Base-by-base conservation (phyloP, 495 filamentous ascomycete species). In the Neurospora sublineolata region DNA sequence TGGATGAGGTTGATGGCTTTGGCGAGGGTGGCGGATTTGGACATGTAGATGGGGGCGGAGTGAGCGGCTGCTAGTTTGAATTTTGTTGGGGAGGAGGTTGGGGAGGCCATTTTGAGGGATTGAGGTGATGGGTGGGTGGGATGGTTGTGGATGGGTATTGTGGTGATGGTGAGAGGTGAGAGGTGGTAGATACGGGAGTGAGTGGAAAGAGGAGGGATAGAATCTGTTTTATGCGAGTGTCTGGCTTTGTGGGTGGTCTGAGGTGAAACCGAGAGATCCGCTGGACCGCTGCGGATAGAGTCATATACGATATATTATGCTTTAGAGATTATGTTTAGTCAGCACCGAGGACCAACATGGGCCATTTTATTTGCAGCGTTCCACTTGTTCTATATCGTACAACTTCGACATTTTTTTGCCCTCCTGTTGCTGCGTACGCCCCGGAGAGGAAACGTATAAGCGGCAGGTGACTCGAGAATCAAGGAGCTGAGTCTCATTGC, bases 1-100 rank as follows among this genome's bases (percentile, higher is more conserved):
- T 76, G 69, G 37, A 81, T 80, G 1, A 79, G 76, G 4, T 68
- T 64, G 64, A 79, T 52, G 3, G 76, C 79, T 40, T 81, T 80
- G 36, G 67, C 40, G 14, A 81, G 70, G 37, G 77, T 81, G 33
- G 76, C 76, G 23, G 64, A 64, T 39, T 81, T 81, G 73, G 79
- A 69, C 79, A 81, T 81, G 60, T 79, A 81, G 23, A 80, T 68
- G 27, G 80, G 79, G n/a, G 79, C 75, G 0, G 79, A 79, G 44
- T 81, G 79, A n/a, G 76, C 76, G 7, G 76, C 80, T 10, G 75
- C 79, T 23, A 76, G 76, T 40, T 79, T 80, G 74, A 79, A 68
- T 46, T 80, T 81, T 41, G 74, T 76, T 8, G 46, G 30, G 18
- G n/a, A 69, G 16, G 40, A 41, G 40, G 74, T 74, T 7, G 38